phyloP scores from a whole-genome alignment of 805 yeast species.

The Zygosaccharomyces bailii region DNA sequence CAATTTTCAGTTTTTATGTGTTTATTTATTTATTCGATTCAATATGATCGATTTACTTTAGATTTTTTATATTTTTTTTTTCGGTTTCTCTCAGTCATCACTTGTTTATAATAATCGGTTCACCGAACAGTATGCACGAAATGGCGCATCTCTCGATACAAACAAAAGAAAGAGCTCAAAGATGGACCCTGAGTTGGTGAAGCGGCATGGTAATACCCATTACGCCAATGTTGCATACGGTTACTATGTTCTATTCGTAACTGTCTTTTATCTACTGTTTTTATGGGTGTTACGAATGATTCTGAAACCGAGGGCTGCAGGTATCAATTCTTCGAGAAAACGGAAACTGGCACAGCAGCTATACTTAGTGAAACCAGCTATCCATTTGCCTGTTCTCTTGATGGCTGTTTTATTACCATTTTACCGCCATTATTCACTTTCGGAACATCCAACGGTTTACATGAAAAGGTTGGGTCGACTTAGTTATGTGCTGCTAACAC shows the following conservation, averaged over 20 bases:
- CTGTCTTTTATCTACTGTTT: constrained; percentile 40
- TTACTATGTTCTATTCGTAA: constrained; percentile 44
- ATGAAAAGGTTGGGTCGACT: constrained; percentile 62
- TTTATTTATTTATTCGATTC: no score
- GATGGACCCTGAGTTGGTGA: constrained; percentile 9
- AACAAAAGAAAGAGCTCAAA: not conserved
- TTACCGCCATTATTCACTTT: constrained; percentile 33
- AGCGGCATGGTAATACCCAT: constrained; percentile 54
- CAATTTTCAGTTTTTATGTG: not conserved
- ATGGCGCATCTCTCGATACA: constrained; percentile 1
- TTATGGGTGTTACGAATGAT: constrained; percentile 36
- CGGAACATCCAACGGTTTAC: constrained; percentile 22
- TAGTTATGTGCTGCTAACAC: constrained; percentile 54
- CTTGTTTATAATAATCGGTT: not conserved
- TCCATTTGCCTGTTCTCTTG: constrained; percentile 37
- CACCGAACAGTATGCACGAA: not conserved
- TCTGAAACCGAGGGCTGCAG: constrained; percentile 39
- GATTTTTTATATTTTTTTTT: no score
- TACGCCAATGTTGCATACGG: constrained; percentile 60
- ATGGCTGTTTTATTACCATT: constrained; percentile 38
- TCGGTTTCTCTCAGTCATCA: not conserved
- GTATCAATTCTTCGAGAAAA: constrained; percentile 39
- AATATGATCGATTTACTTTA: no score
- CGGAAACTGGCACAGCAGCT: constrained; percentile 37
- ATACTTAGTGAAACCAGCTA: constrained; percentile 34